Base-by-base conservation (phyloP, 2,329 filamentous ascomycete species). In the Colletotrichum plurivorum region DNA sequence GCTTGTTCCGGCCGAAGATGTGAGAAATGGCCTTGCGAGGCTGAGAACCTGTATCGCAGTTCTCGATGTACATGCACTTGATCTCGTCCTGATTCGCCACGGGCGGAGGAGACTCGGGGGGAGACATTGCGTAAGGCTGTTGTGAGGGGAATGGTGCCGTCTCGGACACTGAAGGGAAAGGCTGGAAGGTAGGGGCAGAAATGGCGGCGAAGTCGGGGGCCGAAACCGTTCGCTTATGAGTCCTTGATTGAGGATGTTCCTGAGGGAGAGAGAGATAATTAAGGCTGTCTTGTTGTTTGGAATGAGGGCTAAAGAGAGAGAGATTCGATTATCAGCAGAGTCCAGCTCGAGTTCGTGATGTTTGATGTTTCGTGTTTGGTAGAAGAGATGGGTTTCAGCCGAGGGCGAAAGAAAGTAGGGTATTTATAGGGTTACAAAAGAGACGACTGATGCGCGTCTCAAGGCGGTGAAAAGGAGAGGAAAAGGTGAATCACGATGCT, bases 1-100 rank as follows among this genome's bases (percentile, higher is more conserved):
- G 84, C 80, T 96, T 96, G 84, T 96, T 96, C 45, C 94, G 89
- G 22, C 93, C 93, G 73, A 95, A 95, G 63, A 95, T 88, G 75
- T 96, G 93, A 0, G 92, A 94, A 68, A 95, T 92, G 5, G 92
- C 90, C 80, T 95, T 95, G 55, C 93, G 89, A 25, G 87, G 86
- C 63, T 88, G 85, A 5, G 88, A 89, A 4, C 84, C 85, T 0
- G 88, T 91, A 53, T 87, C 84, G 75, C 90, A 92, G 69, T 87
- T 82, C 1, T 82, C 77, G 16, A 87, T 84, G 71, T 87, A 89
- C 81, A 89, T 86, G 74, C 89, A 91, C 52, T 74, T 71, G 52
- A 72, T 71, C 52, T 71, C 63, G 15, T 73, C 52, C 15, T 56
- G 20, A 20, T 72, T 57, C 13, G 61, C 27, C 13, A 51, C 59